Conservation (phyloP, 106 monocot genomes). For the Alisma plantagoaquatica region DNA sequence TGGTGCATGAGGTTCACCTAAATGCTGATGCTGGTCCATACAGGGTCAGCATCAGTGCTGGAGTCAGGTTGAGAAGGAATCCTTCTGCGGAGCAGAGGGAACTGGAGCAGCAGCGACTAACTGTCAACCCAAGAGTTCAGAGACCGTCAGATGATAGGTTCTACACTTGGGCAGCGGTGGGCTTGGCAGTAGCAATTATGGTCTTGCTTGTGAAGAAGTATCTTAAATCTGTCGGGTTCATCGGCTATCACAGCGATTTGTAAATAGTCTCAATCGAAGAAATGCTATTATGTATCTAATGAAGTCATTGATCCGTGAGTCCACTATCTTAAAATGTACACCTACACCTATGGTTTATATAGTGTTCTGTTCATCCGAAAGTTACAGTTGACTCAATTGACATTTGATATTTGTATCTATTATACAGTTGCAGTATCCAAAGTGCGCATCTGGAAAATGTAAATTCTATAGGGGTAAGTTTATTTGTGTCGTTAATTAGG, state of each 20-base stretch:
- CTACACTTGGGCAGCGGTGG: constrained; percentile 60
- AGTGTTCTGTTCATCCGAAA: no score
- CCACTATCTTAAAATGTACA: no score
- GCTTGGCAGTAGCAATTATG: constrained; percentile 54
- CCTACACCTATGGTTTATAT: no score
- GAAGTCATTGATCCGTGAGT: no score
- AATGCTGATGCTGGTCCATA: constrained; percentile 41
- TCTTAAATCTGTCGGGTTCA: constrained; percentile 39
- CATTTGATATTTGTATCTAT: no score
- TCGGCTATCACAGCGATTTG: constrained; percentile 25
- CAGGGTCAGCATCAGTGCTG: constrained; percentile 41
- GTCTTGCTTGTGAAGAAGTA: constrained; percentile 65
- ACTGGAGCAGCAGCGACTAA: constrained; percentile 3
- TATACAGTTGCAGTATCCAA: no score
- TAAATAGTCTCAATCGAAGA: no score
- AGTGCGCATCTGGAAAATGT: no score
- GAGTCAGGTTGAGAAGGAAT: constrained; percentile 28
- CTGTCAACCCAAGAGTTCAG: constrained; percentile 8
- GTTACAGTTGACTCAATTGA: no score
- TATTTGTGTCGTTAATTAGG: no score
- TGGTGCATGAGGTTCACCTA: constrained; percentile 40
- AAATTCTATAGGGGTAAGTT: no score
- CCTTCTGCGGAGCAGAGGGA: background rate
- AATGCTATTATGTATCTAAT: no score
- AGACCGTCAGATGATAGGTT: constrained; percentile 37